phyloP scores from a whole-genome alignment of 352 stramenopile genomes.

The Globisporangium carolinianum region DNA sequence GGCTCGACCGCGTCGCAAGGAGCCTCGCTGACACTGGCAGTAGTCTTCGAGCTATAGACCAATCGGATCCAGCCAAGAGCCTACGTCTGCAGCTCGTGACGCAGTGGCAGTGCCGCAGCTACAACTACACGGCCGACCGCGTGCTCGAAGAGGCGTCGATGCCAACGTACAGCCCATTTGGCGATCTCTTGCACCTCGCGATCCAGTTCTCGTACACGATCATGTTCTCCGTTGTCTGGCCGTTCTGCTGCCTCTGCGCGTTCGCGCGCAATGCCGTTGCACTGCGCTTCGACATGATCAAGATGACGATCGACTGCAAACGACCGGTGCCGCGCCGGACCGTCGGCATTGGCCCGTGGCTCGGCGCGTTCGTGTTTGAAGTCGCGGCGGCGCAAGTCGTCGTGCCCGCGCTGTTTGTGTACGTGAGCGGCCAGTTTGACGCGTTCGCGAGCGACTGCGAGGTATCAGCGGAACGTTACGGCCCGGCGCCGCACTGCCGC shows the following conservation, averaged over 20 bases:
- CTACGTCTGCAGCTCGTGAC: slow-evolving; percentile 36
- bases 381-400: slow-evolving; percentile 37
- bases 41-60: background rate
- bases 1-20: slow-evolving; percentile 41
- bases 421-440: slow-evolving; percentile 55
- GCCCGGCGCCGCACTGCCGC: slow-evolving; percentile 23
- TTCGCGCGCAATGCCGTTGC: slow-evolving; percentile 43
- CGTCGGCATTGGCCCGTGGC: slow-evolving; percentile 49
- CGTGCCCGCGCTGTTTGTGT: slow-evolving; percentile 52
- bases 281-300: slow-evolving; percentile 52
- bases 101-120: slow-evolving; percentile 53
- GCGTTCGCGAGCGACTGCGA: slow-evolving; percentile 34
- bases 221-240: slow-evolving; percentile 64
- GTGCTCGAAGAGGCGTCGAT: slow-evolving; percentile 58
- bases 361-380: slow-evolving; percentile 49
- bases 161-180: slow-evolving; percentile 43
- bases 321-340: slow-evolving; percentile 36
- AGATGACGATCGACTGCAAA: slow-evolving; percentile 66
- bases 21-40: slow-evolving; percentile 28
- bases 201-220: slow-evolving; percentile 69
- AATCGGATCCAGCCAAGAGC: background rate
- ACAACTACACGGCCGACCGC: slow-evolving; percentile 45
- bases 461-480: slow-evolving; percentile 32
- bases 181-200: slow-evolving; percentile 47
- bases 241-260: slow-evolving; percentile 50